Evolutionary conservation across 83 land plant genomes (phyloP).

Genomic region (Picea abies): DNA sequence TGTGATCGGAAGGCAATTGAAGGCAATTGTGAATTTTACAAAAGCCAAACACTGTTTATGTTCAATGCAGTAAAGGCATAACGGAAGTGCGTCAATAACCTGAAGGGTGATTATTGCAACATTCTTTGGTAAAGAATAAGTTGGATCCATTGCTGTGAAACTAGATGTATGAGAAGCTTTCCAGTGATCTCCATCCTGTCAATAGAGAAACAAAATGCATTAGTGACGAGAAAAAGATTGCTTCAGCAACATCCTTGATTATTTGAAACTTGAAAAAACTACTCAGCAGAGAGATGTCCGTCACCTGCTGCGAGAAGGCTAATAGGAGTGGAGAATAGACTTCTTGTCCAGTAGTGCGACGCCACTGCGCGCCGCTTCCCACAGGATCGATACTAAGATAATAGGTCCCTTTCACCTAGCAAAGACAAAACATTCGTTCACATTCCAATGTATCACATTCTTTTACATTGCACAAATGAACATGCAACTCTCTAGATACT

Average conservation of each 20-base stretch:
- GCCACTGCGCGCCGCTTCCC: conserved; percentile 75
- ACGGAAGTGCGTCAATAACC: conserved; percentile 19
- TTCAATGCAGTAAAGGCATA: background rate
- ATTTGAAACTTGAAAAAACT: background rate
- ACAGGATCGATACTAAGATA: conserved; percentile 52
- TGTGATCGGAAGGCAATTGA: background rate
- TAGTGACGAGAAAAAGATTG: background rate
- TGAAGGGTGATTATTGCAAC: conserved; percentile 74
- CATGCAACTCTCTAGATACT: background rate
- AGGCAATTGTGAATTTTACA: background rate
- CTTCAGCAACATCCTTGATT: too few relatives aligned
- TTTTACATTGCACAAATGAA: background rate
- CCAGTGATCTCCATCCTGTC: conserved; percentile 47
- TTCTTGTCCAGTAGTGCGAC: conserved; percentile 83
- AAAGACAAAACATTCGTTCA: background rate
- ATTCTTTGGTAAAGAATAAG: conserved; percentile 62
- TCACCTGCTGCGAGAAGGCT: conserved; percentile 70
- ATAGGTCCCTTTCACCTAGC: conserved; percentile 73
- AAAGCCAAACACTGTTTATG: background rate
- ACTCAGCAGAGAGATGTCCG: background rate
- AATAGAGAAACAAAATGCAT: background rate
- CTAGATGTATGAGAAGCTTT: conserved; percentile 30
- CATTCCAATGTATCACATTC: background rate
- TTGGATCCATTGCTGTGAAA: conserved; percentile 34
- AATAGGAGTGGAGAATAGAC: conserved; percentile 76